Base-by-base conservation (phyloP, 352 stramenopile genomes). In the Pythium guiyangense region DNA sequence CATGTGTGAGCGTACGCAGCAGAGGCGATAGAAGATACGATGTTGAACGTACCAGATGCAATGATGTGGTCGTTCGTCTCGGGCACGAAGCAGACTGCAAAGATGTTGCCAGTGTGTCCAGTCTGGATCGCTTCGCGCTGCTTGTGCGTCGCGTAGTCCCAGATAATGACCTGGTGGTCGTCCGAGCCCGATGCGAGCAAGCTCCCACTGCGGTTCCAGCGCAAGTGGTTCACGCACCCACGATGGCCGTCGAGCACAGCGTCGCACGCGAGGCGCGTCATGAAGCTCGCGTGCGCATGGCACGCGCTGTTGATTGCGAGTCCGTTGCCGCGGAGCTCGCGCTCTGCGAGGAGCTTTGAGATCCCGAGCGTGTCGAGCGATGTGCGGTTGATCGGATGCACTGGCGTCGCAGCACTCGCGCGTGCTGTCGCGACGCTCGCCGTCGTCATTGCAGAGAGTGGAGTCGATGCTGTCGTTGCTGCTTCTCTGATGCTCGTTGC, bases 211-310 rank as follows among this genome's bases (percentile, higher is more conserved):
- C 74, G 69, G 51, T 90, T 94, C 87, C 87, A 96, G 31, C 81
- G 71, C 51, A 96, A 55, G 52, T 89, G 85, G 64, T 96, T 96
- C 27, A 96, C 87, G 65, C 87, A 96, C 14, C 84, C 87, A 2
- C 49, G 26, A 55, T 94, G 84, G 25, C 72, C 79, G 0, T 66
- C 54, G 27, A 94, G 71, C 49, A 74, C 72, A 3, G 65, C 65
- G 50, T 89, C 76, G 42, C 77, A 79, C 20, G 63, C 69, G 17
- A 94, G 66, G 1, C 81, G 83, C 15, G 70, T 70, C 35, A 93
- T 68, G 15, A 93, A 60, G 29, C 67, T 74, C 26, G 59, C 71
- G 63, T 93, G 83, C 48, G 73, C 65, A 20, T 90, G 79, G 29
- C 76, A 69, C 6, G 70, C 66, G 26, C 63, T 59, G 66, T 79